These are phyloP conservation scores for Exophiala calicioides DNA, from an alignment of 2,329 filamentous ascomycete genomes.

Conservation along the genomic window DNA sequence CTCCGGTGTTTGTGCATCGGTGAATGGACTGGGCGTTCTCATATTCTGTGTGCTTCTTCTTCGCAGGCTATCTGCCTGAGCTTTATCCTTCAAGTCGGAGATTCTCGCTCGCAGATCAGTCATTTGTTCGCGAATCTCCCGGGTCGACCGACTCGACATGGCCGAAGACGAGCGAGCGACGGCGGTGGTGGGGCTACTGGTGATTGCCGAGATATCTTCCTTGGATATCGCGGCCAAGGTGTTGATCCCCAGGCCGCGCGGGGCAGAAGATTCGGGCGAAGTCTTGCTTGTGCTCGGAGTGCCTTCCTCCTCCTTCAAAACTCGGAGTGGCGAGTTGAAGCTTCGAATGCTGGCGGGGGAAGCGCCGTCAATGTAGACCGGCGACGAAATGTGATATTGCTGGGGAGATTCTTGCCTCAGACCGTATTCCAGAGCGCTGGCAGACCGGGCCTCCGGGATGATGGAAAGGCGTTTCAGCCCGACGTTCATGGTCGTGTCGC, in stretches of 20 bases:
- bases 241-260: slow-evolving; percentile 30
- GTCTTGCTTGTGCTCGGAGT: slow-evolving; percentile 28
- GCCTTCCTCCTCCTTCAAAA: slow-evolving; percentile 29
- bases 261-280: slow-evolving; percentile 24
- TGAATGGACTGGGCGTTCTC: slow-evolving; percentile 76
- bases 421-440: slow-evolving; percentile 32
- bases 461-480: slow-evolving; percentile 27
- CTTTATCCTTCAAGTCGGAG: slow-evolving; percentile 74
- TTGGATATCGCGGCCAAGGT: slow-evolving; percentile 21
- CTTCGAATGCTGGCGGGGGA: slow-evolving; percentile 26
- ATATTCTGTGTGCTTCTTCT: slow-evolving; percentile 75
- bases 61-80: slow-evolving; percentile 75
- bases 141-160: slow-evolving; percentile 28
- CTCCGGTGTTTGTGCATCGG: slow-evolving; percentile 61
- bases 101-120: slow-evolving; percentile 83
- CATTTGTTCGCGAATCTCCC: slow-evolving; percentile 77
- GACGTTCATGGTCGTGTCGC: slow-evolving; percentile 41
- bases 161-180: slow-evolving; percentile 22
- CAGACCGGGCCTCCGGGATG: slow-evolving; percentile 27
- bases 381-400: slow-evolving; percentile 12
- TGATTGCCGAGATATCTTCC: slow-evolving; percentile 24
- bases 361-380: slow-evolving; percentile 4
- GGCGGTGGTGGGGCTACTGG: slow-evolving; percentile 21
- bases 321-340: slow-evolving; percentile 28
- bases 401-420: slow-evolving; percentile 26